Evolutionary conservation across 164 flowering plant genomes (phyloP).

Genomic region (Stephania yunnanensis): DNA sequence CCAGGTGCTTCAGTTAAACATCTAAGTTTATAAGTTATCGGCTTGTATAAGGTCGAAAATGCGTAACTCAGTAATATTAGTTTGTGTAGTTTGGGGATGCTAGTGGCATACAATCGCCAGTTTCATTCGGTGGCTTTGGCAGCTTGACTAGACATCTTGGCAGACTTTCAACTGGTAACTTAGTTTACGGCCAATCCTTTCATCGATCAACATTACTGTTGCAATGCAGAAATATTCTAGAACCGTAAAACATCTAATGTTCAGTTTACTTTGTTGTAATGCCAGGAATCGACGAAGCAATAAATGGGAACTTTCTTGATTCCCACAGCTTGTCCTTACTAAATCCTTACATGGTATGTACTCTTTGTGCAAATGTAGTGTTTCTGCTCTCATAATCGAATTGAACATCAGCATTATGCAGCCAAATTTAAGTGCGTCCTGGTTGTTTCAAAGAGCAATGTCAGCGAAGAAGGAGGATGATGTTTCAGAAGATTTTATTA

Average conservation of each 20-base stretch:
- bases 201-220: neutral
- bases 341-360: constrained; percentile 73
- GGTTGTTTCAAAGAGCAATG: constrained; percentile 99
- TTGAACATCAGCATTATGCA: constrained; percentile 26
- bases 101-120: constrained; percentile 97
- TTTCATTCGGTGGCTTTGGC: constrained; percentile 96
- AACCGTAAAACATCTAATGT: constrained; percentile 9
- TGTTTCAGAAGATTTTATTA: constrained; percentile 74
- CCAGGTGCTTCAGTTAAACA: constrained; percentile 49
- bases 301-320: constrained; percentile 57
- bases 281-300: constrained; percentile 77
- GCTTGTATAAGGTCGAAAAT: neutral
- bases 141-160: constrained; percentile 94
- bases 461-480: constrained; percentile 59
- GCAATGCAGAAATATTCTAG: neutral
- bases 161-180: constrained; percentile 70
- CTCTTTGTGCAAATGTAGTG: constrained; percentile 5
- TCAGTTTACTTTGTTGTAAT: constrained; percentile 6
- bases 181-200: neutral
- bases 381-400: constrained; percentile 5
- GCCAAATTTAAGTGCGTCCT: constrained; percentile 93
- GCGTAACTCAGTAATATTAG: constrained; percentile 3
- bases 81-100: constrained; percentile 93
- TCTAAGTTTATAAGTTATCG: neutral
- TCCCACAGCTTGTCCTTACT: constrained; percentile 66